Conservation (phyloP, 164 flowering plant genomes). For the Hamamelis virginiana region DNA sequence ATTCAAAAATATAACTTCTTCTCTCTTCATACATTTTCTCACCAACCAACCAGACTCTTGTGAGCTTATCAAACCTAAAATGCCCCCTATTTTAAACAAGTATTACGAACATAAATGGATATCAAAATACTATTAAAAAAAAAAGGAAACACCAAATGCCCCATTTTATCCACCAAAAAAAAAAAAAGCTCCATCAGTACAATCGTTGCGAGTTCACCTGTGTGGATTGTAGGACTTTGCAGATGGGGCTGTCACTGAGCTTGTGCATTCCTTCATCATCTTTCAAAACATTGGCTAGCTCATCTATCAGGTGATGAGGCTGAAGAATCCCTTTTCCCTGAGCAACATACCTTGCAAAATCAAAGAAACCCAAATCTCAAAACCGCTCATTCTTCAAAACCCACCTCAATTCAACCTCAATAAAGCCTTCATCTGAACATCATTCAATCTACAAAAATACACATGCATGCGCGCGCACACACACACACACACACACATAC, state of each 20-base stretch:
- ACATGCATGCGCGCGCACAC: too few species aligned
- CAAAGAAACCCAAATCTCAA: not conserved
- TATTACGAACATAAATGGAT: not conserved
- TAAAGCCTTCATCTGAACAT: too few species aligned
- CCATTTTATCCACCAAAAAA: not conserved
- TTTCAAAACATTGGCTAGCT: slow-evolving; percentile 41
- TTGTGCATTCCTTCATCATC: slow-evolving; percentile 37
- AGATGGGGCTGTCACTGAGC: slow-evolving; percentile 57
- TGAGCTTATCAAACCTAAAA: too few species aligned
- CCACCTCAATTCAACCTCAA: too few species aligned
- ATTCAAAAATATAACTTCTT: too few species aligned
- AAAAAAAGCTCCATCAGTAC: not conserved
- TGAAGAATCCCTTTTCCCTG: slow-evolving; percentile 89
- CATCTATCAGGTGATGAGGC: slow-evolving; percentile 76
- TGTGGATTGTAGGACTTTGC: slow-evolving; percentile 66
- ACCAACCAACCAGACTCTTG: too few species aligned
- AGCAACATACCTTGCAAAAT: slow-evolving; percentile 63
- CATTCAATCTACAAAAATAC: too few species aligned
- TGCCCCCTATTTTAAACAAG: not conserved
- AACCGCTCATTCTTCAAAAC: slow-evolving; percentile 22
- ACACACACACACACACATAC: not conserved
- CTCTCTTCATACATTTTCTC: too few species aligned
- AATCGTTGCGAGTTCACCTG: slow-evolving; percentile 46
- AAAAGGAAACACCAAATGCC: too few species aligned
- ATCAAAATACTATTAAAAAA: too few species aligned